These are phyloP conservation scores for Fraxinus quadrangulata DNA, from an alignment of 257 asterid genomes.

Conservation along the genomic window DNA sequence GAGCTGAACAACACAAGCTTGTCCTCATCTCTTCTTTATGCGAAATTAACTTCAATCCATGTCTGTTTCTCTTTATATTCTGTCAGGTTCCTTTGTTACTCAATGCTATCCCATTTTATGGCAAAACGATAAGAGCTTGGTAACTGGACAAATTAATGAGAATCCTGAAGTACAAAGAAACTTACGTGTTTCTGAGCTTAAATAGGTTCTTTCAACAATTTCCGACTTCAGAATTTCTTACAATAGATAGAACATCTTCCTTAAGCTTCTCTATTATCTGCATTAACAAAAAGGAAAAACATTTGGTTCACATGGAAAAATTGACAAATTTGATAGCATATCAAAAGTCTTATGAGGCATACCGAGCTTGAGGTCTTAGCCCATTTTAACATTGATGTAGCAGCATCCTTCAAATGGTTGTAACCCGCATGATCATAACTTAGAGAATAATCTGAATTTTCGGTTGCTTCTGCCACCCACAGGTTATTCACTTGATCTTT, in stretches of 20 bases:
- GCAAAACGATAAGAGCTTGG: not conserved
- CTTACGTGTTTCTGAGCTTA: slow-evolving; percentile 24
- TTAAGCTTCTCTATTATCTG: slow-evolving; percentile 64
- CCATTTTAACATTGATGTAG: slow-evolving; percentile 69
- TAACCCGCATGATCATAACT: slow-evolving; percentile 49
- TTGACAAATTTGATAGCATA: slow-evolving; percentile 5
- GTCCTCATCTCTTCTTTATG: not conserved
- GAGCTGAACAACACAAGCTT: not conserved
- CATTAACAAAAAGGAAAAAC: slow-evolving; percentile 22
- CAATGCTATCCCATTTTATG: not conserved
- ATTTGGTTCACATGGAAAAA: slow-evolving; percentile 1
- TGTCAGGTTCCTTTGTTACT: not conserved
- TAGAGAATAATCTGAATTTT: slow-evolving; percentile 70
- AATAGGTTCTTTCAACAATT: slow-evolving; percentile 32
- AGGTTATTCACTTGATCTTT: slow-evolving; percentile 66
- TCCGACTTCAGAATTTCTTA: slow-evolving; percentile 39
- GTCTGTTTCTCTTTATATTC: not conserved
- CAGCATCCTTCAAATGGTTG: slow-evolving; percentile 61
- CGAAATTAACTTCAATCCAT: not conserved
- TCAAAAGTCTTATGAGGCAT: slow-evolving; percentile 26
- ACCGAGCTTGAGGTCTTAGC: slow-evolving; percentile 63
- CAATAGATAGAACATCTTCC: slow-evolving; percentile 55
- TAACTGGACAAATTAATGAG: not conserved
- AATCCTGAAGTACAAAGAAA: not conserved
- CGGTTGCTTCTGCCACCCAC: slow-evolving; percentile 96